Evolutionary conservation across 805 yeast genomes (phyloP).

Genomic region (Metschnikowia chrysomelidarum): DNA sequence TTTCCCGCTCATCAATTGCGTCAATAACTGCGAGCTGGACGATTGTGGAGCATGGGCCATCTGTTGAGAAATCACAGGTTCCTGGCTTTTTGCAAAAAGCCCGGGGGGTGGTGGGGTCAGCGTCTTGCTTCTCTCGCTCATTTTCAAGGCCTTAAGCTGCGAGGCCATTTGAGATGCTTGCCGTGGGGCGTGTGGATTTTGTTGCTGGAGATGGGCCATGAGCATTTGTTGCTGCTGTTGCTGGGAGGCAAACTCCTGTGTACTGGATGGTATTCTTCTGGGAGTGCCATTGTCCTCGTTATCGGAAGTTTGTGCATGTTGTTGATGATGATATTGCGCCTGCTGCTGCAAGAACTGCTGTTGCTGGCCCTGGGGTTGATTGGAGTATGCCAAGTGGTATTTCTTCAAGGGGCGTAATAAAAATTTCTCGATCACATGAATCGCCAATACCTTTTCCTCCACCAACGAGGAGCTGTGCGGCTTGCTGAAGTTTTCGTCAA

Average conservation of each 20-base stretch:
- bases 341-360: conserved; percentile 27
- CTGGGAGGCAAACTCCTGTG: conserved; percentile 1
- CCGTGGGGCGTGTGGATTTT: conserved; percentile 3
- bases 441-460: conserved; percentile 36
- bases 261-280: conserved; percentile 1
- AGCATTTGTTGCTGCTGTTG: conserved; percentile 15
- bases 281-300: conserved; percentile 14
- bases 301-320: conserved; percentile 20
- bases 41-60: conserved; percentile 29
- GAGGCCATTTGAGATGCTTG: conserved; percentile 16
- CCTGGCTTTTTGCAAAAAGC: conserved; percentile 36
- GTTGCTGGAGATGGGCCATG: conserved; percentile 17
- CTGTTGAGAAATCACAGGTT: conserved; percentile 9
- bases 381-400: conserved; percentile 45
- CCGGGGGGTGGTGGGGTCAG: conserved; percentile 78
- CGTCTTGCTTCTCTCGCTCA: conserved; percentile 35
- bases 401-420: conserved; percentile 42
- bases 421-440: conserved; percentile 41
- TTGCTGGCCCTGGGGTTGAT: conserved; percentile 40
- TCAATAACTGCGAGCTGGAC: conserved; percentile 76
- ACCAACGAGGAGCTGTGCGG: conserved; percentile 34
- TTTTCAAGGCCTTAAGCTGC: conserved; percentile 27
- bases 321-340: conserved; percentile 28
- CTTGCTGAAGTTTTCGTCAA: conserved; percentile 30
- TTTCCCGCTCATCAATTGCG: conserved; percentile 82